Evolutionary conservation across 2,329 filamentous ascomycete species (phyloP).

Genomic region (Tolypocladium tundrense): DNA sequence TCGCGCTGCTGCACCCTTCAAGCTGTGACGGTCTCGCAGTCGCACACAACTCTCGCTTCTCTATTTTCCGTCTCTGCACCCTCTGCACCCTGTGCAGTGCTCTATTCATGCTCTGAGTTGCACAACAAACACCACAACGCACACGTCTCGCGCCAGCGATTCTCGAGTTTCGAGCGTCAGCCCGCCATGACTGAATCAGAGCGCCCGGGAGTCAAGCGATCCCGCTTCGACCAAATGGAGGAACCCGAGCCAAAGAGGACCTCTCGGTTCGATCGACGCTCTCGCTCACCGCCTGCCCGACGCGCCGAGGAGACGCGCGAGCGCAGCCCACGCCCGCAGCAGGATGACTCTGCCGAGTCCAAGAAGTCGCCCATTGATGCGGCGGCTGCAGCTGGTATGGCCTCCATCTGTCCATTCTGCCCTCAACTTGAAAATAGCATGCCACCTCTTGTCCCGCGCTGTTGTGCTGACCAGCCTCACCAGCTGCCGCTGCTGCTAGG

Average conservation of each 20-base stretch:
- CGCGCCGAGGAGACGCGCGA: slow-evolving; percentile 60
- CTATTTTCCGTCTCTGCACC: background rate
- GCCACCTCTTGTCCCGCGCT: background rate
- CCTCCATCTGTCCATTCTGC: background rate
- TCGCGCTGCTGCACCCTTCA: background rate
- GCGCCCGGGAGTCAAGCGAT: slow-evolving; percentile 64
- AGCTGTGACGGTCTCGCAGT: background rate
- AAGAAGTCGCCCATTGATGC: slow-evolving; percentile 52
- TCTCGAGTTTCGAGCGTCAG: background rate
- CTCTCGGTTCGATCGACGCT: slow-evolving; percentile 86
- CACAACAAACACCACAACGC: background rate
- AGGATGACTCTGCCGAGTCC: slow-evolving; percentile 26
- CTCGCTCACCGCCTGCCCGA: slow-evolving; percentile 65
- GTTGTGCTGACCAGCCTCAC: slow-evolving; percentile 10
- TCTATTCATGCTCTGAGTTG: background rate
- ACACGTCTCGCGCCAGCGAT: background rate
- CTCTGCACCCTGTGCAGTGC: background rate
- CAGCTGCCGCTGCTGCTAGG: slow-evolving; percentile 78
- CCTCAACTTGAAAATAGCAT: background rate
- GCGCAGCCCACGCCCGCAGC: slow-evolving; percentile 61
- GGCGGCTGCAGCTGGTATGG: slow-evolving; percentile 66
- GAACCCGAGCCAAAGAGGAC: slow-evolving; percentile 63
- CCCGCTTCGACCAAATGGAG: slow-evolving; percentile 83
- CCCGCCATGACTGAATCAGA: slow-evolving; percentile 62
- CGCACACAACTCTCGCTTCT: background rate